Evolutionary conservation across 768 basidiomycete species (phyloP), one percentile per base, ranked within the genome.

Genomic region (Astraeus odoratus): DNA sequence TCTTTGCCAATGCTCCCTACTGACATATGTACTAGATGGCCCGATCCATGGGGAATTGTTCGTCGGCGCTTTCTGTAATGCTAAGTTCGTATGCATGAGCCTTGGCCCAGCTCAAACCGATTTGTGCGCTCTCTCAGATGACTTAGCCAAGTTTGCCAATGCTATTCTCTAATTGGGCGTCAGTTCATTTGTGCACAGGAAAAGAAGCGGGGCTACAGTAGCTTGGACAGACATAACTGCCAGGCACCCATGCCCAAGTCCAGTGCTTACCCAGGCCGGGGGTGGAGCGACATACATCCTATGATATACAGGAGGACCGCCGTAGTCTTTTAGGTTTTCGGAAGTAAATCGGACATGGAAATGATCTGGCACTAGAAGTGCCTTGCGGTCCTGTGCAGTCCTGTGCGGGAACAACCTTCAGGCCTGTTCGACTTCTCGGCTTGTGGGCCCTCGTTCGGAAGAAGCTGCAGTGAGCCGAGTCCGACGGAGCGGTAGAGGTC

Each of bases 111-210:
- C n/a, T n/a, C n/a, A n/a, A n/a, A n/a, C n/a, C n/a, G n/a, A n/a
- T n/a, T n/a, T 96, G 91, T 1, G 94, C 93, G 51, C 86, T 90
- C 67, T 98, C 96, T 29, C 90, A 78, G 61, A 99, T 97, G 49
- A 98, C 96, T 56, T 99, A 96, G 36, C 95, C 95, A 4, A 99
- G 83, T 67, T 98, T 98, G 29, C 96, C 96, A 0, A 96, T 98
- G 7, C 94, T 92, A 96, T 98, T 40, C 82, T 82, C 91, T 93
- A 61, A n/a, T 42, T 13, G 41, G 43, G 16, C 20, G 42, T 43
- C 38, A 48, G 43, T 38, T 29, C 46, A 26, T 25, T 45, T 31
- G 25, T 23, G 12, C 36, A 25, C 19, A 18, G 29, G 8, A 8
- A 22, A 43, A 16, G 22, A 10, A 15, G 5, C 10, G 6, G 15